Percentiles rank a stretch among this genome's conserved stretches.
phyloP scores from a whole-genome alignment of 306 rosid species.

The Inga laurina region DNA sequence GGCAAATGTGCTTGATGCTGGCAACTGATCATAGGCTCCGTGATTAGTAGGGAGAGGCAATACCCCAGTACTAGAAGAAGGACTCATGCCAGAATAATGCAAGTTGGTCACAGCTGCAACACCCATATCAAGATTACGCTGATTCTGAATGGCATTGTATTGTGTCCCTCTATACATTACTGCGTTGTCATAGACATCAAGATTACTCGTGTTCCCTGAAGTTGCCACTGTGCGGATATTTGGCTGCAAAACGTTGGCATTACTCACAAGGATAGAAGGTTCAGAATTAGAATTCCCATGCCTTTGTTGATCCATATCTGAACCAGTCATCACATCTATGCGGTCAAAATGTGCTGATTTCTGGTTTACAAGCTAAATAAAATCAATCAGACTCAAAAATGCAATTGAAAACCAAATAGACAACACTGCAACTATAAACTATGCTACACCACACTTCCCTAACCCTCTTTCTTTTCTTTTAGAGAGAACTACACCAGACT shows the following conservation, averaged over 20 bases:
- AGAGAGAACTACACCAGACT: neutral
- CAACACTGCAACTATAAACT: neutral
- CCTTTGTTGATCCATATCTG: conserved; percentile 68
- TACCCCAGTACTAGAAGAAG: conserved; percentile 63
- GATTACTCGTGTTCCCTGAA: conserved; percentile 59
- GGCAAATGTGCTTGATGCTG: conserved; percentile 64
- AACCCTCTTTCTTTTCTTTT: neutral
- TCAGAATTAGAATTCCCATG: conserved; percentile 65
- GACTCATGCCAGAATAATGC: conserved; percentile 71
- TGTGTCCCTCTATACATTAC: conserved; percentile 64
- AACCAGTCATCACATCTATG: conserved; percentile 73
- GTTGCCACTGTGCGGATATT: conserved; percentile 52
- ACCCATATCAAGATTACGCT: conserved; percentile 67
- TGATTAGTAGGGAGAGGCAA: conserved; percentile 67
- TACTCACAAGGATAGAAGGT: conserved; percentile 55
- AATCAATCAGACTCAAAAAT: conserved; percentile 29
- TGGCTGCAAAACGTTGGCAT: conserved; percentile 53
- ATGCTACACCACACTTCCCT: neutral
- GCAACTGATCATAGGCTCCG: conserved; percentile 52
- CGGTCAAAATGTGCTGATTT: conserved; percentile 33
- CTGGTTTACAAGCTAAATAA: conserved; percentile 36
- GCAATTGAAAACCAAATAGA: conserved; percentile 10
- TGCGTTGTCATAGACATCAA: conserved; percentile 64
- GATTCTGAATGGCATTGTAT: conserved; percentile 58
- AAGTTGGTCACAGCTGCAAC: conserved; percentile 55